Evolutionary conservation across 352 stramenopile species (phyloP).

Genomic region (Pythium chondricola): DNA sequence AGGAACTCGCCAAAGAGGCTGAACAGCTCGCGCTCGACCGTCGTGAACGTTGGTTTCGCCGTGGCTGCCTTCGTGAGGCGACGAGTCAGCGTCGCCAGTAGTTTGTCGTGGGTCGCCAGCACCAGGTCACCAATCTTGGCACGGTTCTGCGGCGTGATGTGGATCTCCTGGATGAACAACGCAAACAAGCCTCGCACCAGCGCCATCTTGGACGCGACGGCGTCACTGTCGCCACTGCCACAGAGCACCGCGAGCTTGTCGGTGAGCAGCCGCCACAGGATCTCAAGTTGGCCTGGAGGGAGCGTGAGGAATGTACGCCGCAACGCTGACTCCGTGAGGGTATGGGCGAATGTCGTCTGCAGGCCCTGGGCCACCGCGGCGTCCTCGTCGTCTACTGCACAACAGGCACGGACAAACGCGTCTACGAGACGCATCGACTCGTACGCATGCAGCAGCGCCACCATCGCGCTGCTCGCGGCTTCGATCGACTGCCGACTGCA

Average conservation of each 20-base stretch:
- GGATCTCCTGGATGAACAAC: constrained; percentile 73
- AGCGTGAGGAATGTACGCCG: constrained; percentile 67
- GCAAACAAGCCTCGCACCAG: constrained; percentile 71
- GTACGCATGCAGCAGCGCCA: constrained; percentile 64
- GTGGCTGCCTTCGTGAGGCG: not conserved
- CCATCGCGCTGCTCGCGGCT: constrained; percentile 31
- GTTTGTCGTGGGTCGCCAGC: constrained; percentile 38
- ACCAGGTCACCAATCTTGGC: constrained; percentile 48
- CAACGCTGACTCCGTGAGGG: constrained; percentile 38
- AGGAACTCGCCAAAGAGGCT: constrained; percentile 72
- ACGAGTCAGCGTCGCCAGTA: constrained; percentile 23
- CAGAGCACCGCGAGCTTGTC: constrained; percentile 35
- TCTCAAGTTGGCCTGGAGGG: constrained; percentile 67
- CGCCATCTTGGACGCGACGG: constrained; percentile 22
- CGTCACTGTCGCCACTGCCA: constrained; percentile 1
- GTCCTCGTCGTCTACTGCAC: constrained; percentile 17
- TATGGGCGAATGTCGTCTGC: constrained; percentile 39
- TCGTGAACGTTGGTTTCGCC: constrained; percentile 19
- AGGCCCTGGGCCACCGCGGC: constrained; percentile 25
- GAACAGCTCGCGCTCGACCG: constrained; percentile 56
- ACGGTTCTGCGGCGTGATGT: constrained; percentile 72
- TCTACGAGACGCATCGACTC: constrained; percentile 83
- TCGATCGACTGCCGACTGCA: constrained; percentile 5
- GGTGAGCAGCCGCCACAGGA: constrained; percentile 66
- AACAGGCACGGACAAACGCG: constrained; percentile 39